Base-by-base conservation (phyloP, 2,329 filamentous ascomycete species). In the Fusarium sulawesiense region DNA sequence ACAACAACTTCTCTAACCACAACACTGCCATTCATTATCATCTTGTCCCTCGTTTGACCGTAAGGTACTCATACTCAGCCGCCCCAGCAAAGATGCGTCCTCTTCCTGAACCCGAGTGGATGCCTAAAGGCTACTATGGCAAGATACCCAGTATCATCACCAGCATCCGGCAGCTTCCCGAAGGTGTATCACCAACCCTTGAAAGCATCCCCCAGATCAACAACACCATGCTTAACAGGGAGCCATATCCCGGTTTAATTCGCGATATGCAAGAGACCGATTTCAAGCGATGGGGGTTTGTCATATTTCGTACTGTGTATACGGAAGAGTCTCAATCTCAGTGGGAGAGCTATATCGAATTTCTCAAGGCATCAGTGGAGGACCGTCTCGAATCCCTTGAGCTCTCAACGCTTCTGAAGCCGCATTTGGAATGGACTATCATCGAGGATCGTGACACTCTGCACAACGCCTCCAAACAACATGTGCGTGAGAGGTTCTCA, bases 301-400 rank as follows among this genome's bases (percentile, higher is more conserved):
- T 55, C 21, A 30, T 64, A 13, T 68, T 30, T 20, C 67, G 50
- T 6, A 54, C 58, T 2, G 63, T 41, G 6, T 70, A 70, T 25
- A 23, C 57, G 0, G 25, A 42, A 16, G 9, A 60, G 10, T 60
- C 59, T 14, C 60, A 63, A 2, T 11, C 41, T 30, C 58, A 60
- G 13, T 64, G 68, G 63, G 46, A 37, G 18, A 60, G 29, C 6
- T 71, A 71, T 9, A 40, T 70, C 13, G 67, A 68, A 6, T 64
- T 71, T 44, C 9, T 71, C 0, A 68, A 64, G 10, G 47, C 48
- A 34, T n/a, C 55, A 10, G 55, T 71, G 1, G 48, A 66, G 6
- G 10, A 42, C 3, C 1, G 42, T 0, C 49, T 70, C 0, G 14
- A 56, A 6, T 18, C 6, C 2, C 3, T 12, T 3, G 57, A 68